These are phyloP conservation scores for Penicillium brasilianum DNA, from an alignment of 2,329 filamentous ascomycete genomes.

Conservation along the genomic window DNA sequence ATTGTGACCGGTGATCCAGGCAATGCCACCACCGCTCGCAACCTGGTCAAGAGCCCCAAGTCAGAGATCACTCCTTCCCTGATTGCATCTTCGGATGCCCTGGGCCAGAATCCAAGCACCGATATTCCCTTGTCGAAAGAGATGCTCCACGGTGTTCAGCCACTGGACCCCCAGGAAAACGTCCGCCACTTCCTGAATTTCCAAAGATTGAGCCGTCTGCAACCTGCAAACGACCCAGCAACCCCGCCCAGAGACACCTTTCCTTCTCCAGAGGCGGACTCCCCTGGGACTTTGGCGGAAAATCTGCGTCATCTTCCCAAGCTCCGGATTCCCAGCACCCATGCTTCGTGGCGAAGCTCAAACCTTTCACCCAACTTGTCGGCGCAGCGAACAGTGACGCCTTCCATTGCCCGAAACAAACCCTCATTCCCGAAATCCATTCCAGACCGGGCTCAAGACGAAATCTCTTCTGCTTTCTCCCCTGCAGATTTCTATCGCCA, in stretches of 20 bases:
- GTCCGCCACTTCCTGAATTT: slow-evolving; percentile 89
- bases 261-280: slow-evolving; percentile 11
- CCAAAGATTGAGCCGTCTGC: slow-evolving; percentile 62
- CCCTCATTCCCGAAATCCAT: background rate
- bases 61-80: slow-evolving; percentile 81
- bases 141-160: slow-evolving; percentile 70
- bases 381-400: slow-evolving; percentile 38
- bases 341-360: slow-evolving; percentile 34
- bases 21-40: slow-evolving; percentile 69
- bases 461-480: slow-evolving; percentile 36
- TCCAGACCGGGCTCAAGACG: no score
- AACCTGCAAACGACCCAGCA: slow-evolving; percentile 58
- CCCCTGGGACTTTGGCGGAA: slow-evolving; percentile 36
- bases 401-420: slow-evolving; percentile 16
- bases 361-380: slow-evolving; percentile 28
- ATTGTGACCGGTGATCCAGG: slow-evolving; percentile 79
- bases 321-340: slow-evolving; percentile 59
- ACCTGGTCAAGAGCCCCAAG: slow-evolving; percentile 64
- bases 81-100: slow-evolving; percentile 86
- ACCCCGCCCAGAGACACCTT: slow-evolving; percentile 58
- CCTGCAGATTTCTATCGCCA: slow-evolving; percentile 65
- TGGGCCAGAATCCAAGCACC: slow-evolving; percentile 67
- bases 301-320: slow-evolving; percentile 62
- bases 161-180: slow-evolving; percentile 85
- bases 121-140: slow-evolving; percentile 75